phyloP scores from a whole-genome alignment of 2,329 filamentous ascomycete species.

The Phoma sp. region DNA sequence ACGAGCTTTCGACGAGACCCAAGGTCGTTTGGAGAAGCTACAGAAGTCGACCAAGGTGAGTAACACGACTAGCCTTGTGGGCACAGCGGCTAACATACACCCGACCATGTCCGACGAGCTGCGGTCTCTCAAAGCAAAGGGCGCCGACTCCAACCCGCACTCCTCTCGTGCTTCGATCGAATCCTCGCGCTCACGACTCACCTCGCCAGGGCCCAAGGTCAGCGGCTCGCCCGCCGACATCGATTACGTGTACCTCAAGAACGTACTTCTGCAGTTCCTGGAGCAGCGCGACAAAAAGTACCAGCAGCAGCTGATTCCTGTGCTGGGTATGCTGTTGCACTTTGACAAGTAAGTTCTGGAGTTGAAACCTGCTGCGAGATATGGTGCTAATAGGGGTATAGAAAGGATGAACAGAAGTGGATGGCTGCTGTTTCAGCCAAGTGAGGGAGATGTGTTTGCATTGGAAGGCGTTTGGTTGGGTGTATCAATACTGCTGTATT shows the following conservation, averaged over 20 bases:
- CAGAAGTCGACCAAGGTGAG: conserved; percentile 68
- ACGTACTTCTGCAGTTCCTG: conserved; percentile 79
- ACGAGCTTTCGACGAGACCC: conserved; percentile 77
- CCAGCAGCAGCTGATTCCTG: conserved; percentile 77
- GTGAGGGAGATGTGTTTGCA: conserved; percentile 14
- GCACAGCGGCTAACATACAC: conserved; percentile 22
- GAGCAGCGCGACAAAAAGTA: conserved; percentile 81
- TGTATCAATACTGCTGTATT: too few relatives aligned
- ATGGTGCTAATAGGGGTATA: conserved; percentile 47
- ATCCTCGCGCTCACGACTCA: conserved; percentile 55
- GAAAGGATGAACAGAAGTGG: conserved; percentile 85
- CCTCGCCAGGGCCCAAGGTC: conserved; percentile 55
- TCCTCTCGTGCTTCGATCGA: conserved; percentile 67
- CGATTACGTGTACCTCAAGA: conserved; percentile 77
- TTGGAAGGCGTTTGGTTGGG: too few relatives aligned
- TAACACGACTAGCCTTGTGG: not conserved
- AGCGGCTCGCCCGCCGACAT: conserved; percentile 46
- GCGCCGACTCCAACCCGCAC: conserved; percentile 53
- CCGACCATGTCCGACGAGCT: conserved; percentile 65
- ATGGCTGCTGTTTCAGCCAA: conserved; percentile 70
- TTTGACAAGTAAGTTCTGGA: conserved; percentile 73
- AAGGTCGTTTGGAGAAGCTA: conserved; percentile 77
- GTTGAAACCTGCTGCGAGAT: not conserved
- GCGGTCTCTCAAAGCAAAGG: conserved; percentile 54
- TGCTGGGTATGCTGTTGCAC: conserved; percentile 75